These are phyloP conservation scores for Sarocladiaceae sp. DNA, from an alignment of 2,329 filamentous ascomycete species.

Conservation along the genomic window DNA sequence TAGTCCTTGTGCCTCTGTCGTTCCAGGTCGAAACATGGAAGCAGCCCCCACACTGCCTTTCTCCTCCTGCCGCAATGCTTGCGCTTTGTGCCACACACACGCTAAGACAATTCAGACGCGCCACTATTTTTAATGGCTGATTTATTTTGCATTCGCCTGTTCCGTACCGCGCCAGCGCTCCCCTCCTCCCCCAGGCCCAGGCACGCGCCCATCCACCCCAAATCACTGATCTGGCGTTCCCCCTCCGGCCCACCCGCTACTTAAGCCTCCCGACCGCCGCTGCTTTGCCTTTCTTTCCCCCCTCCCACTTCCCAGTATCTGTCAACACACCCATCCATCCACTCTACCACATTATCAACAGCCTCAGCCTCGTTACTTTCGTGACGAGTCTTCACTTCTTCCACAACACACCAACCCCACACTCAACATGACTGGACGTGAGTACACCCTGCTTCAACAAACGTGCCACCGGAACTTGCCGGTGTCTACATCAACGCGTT, in stretches of 20 bases:
- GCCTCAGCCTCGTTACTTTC: conserved; percentile 10
- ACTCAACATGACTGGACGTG: conserved; percentile 31
- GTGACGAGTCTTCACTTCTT: conserved; percentile 11
- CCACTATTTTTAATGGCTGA: background rate
- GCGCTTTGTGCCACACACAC: background rate
- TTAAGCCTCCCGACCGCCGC: conserved; percentile 31
- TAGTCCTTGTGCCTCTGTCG: background rate
- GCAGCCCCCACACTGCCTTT: background rate
- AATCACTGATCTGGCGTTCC: conserved; percentile 29
- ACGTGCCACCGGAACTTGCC: background rate
- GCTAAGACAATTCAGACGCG: background rate
- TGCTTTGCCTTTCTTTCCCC: conserved; percentile 15
- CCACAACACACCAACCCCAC: conserved; percentile 11
- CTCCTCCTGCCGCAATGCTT: background rate
- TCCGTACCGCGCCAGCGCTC: background rate
- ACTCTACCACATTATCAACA: conserved; percentile 11
- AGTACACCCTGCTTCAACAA: conserved; percentile 17
- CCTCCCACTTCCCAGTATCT: conserved; percentile 1
- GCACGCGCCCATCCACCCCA: background rate
- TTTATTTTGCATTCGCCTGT: background rate
- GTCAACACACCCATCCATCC: conserved; percentile 3
- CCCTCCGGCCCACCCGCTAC: conserved; percentile 29
- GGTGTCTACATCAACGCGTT: too few relatives aligned
- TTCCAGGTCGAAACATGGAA: conserved; percentile 1
- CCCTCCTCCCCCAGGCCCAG: background rate